phyloP scores from a whole-genome alignment of 2,329 filamentous ascomycete species.

The Geosmithia putterillii region DNA sequence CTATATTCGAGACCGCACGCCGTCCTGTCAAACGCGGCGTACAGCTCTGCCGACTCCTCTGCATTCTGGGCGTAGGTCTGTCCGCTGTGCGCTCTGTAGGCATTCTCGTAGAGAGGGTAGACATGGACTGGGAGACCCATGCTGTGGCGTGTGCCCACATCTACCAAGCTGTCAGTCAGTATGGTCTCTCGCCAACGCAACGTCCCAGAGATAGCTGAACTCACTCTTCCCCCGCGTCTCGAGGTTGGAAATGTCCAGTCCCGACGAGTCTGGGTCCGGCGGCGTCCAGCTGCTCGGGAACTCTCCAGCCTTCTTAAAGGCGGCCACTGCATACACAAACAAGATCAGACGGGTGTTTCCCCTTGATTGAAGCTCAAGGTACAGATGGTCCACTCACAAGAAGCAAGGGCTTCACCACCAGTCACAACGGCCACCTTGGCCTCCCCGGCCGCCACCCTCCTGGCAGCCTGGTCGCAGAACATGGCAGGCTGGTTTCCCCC shows the following conservation, averaged over 20 bases:
- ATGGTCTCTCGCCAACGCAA: no score
- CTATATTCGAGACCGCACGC: conserved; percentile 38
- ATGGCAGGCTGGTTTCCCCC: conserved; percentile 51
- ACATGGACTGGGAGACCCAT: conserved; percentile 54
- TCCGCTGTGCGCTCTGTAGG: conserved; percentile 39
- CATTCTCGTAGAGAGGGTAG: conserved; percentile 57
- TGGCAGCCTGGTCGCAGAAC: conserved; percentile 51
- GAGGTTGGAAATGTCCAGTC: conserved; percentile 32
- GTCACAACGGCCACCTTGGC: conserved; percentile 45
- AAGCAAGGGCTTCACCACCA: conserved; percentile 54
- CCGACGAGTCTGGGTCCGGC: conserved; percentile 29
- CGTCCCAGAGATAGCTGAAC: background rate
- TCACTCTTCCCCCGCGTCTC: conserved; percentile 12
- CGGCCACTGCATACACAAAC: conserved; percentile 10
- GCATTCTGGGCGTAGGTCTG: conserved; percentile 45
- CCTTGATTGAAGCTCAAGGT: no score
- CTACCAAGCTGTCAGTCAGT: conserved; percentile 18
- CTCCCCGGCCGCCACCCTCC: conserved; percentile 39
- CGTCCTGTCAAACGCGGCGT: conserved; percentile 46
- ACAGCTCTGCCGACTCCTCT: conserved; percentile 44
- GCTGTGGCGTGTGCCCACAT: conserved; percentile 40
- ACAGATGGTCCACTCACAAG: conserved; percentile 18
- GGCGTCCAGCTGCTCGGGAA: conserved; percentile 45
- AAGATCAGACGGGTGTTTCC: background rate
- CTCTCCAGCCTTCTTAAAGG: conserved; percentile 17